Percentiles rank a stretch among this genome's conserved stretches.
Evolutionary conservation across 305 asterid genomes (phyloP).

Genomic region (Plantago coronopus): DNA sequence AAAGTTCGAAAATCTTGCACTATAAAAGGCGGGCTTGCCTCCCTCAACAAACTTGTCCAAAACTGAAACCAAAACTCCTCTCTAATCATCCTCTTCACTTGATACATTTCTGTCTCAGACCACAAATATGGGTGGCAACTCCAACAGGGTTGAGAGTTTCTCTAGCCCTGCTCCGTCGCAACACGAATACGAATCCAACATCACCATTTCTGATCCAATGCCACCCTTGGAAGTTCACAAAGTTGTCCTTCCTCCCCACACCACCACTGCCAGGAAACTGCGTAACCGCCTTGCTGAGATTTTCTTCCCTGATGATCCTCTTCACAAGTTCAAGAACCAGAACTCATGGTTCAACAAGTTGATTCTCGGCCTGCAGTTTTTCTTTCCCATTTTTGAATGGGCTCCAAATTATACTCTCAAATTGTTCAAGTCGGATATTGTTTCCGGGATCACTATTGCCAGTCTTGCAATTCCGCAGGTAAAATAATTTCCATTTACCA

Average conservation of each 20-base stretch:
- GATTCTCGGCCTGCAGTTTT: constrained; percentile 38
- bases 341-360: constrained; percentile 42
- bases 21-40: background rate
- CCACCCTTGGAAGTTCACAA: constrained; percentile 39
- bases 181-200: constrained; percentile 18
- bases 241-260: constrained; percentile 68
- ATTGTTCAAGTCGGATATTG: constrained; percentile 53
- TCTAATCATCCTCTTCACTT: background rate
- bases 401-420: constrained; percentile 51
- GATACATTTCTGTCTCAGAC: too few species aligned
- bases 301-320: constrained; percentile 88
- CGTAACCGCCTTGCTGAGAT: constrained; percentile 52
- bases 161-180: constrained; percentile 26
- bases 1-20: too few species aligned
- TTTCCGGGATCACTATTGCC: constrained; percentile 85
- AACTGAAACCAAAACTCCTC: constrained; percentile 1
- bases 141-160: constrained; percentile 41
- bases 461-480: constrained; percentile 94
- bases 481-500: background rate
- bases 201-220: constrained; percentile 17
- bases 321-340: constrained; percentile 73
- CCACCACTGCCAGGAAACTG: constrained; percentile 62
- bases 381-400: constrained; percentile 70
- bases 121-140: constrained; percentile 36
- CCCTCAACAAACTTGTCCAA: background rate